Conservation (phyloP, 208 protist genomes). For the Wallacemonas sp. region DNA sequence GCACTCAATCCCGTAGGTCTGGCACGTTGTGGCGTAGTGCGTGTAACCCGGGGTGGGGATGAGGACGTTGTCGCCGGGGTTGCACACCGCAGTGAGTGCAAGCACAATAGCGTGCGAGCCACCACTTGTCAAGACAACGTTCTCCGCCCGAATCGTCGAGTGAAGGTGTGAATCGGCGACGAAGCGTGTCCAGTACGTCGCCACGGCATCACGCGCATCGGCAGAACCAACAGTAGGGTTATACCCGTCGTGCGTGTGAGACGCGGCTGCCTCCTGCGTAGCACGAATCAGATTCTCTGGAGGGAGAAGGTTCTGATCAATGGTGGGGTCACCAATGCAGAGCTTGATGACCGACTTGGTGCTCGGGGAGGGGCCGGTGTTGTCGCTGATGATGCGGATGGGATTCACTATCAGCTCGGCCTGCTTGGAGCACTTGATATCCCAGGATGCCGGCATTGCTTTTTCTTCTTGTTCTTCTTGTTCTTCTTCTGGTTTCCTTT, state of each 20-base stretch:
- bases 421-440: conserved; percentile 15
- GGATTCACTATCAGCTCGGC: conserved; percentile 14
- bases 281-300: conserved; percentile 44
- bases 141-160: conserved; percentile 35
- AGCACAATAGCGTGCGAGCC: conserved; percentile 92
- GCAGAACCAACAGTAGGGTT: conserved; percentile 44
- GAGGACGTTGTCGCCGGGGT: conserved; percentile 91
- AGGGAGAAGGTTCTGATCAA: conserved; percentile 71
- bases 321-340: conserved; percentile 74
- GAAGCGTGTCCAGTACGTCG: conserved; percentile 39
- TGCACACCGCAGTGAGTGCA: conserved; percentile 68
- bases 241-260: conserved; percentile 73
- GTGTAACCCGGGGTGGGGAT: conserved; percentile 91
- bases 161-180: conserved; percentile 14
- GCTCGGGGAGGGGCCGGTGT: conserved; percentile 41
- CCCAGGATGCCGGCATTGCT: conserved; percentile 9
- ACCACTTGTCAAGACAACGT: conserved; percentile 83
- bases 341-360: conserved; percentile 22
- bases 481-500: no score
- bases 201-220: conserved; percentile 50
- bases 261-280: conserved; percentile 46
- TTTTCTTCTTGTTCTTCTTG: no score
- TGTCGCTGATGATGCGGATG: conserved; percentile 41
- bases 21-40: conserved; percentile 89
- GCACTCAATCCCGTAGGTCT: conserved; percentile 72